phyloP scores from a whole-genome alignment of 2,329 filamentous ascomycete species.

The Fulvia fulva region DNA sequence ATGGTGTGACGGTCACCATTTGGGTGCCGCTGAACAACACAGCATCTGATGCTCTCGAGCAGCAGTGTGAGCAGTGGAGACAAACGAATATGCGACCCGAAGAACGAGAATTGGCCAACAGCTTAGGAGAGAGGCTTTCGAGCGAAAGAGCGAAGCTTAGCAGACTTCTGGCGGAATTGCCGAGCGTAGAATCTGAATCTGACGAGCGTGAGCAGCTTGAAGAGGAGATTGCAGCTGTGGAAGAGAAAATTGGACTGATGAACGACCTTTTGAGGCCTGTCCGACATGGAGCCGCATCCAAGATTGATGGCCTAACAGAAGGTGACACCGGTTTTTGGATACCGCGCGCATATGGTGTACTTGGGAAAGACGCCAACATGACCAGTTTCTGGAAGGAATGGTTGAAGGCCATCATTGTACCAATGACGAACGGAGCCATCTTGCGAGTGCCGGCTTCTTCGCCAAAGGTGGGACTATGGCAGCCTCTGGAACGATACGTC shows the following conservation, averaged over 20 bases:
- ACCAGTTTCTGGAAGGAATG: slow-evolving; percentile 98
- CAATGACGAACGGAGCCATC: slow-evolving; percentile 86
- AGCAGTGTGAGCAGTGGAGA: slow-evolving; percentile 52
- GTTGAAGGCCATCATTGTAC: slow-evolving; percentile 88
- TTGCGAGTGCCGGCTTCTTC: slow-evolving; percentile 82
- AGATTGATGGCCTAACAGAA: slow-evolving; percentile 93
- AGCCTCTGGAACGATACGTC: slow-evolving; percentile 92
- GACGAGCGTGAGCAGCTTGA: slow-evolving; percentile 77
- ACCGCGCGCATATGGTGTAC: slow-evolving; percentile 85
- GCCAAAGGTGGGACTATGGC: slow-evolving; percentile 88
- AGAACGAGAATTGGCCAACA: slow-evolving; percentile 87
- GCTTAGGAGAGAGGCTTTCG: slow-evolving; percentile 81
- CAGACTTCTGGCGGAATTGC: slow-evolving; percentile 76
- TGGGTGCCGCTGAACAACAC: slow-evolving; percentile 84
- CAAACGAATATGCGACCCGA: slow-evolving; percentile 75
- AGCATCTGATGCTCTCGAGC: slow-evolving; percentile 78
- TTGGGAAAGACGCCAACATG: slow-evolving; percentile 77
- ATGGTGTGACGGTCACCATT: slow-evolving; percentile 85
- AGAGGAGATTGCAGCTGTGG: slow-evolving; percentile 89
- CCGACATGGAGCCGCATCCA: slow-evolving; percentile 88
- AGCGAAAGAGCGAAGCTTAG: slow-evolving; percentile 86
- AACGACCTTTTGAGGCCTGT: slow-evolving; percentile 90
- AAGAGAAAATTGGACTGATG: slow-evolving; percentile 97
- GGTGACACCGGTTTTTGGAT: slow-evolving; percentile 96
- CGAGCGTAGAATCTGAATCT: slow-evolving; percentile 74